A percentile compares a stretch with the other conserved stretches of the same genome.
Evolutionary conservation across 1,139 yeast species (phyloP).

Genomic region (Hemisphaericaspora xylanilytica): DNA sequence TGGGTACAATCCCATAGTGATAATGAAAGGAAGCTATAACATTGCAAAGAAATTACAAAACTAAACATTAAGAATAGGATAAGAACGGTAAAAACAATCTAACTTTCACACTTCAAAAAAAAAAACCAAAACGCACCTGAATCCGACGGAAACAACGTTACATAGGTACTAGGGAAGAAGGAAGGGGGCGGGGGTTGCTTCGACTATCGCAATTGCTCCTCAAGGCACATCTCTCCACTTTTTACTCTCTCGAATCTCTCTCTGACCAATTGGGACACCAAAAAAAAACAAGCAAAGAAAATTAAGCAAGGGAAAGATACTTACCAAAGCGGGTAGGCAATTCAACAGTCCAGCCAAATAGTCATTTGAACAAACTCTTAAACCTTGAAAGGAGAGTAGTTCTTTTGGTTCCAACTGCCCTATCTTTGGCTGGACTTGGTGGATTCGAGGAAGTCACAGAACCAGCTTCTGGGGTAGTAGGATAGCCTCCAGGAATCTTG

Average conservation of each 20-base stretch:
- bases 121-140: too few species aligned
- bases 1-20: not conserved
- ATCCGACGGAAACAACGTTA: too few species aligned
- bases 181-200: not conserved
- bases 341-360: conserved; percentile 5
- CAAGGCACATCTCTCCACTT: not conserved
- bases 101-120: not conserved
- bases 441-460: conserved; percentile 8
- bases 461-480: conserved; percentile 16
- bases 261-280: not conserved
- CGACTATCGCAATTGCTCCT: not conserved
- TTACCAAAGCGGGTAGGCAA: not conserved
- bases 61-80: not conserved
- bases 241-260: not conserved
- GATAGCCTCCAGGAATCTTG: conserved; percentile 26
- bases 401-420: conserved; percentile 14
- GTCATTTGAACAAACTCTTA: conserved; percentile 30
- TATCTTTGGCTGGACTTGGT: conserved; percentile 5
- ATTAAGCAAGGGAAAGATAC: conserved; percentile 1
- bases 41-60: not conserved
- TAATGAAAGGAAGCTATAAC: not conserved
- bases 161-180: too few species aligned
- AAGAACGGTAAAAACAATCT: not conserved
- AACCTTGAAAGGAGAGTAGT: conserved; percentile 34
- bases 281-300: not conserved